Percentiles rank a stretch among this genome's conserved stretches.
Evolutionary conservation across 2,329 filamentous ascomycete genomes (phyloP).

Genomic region (Xylariaceae sp.): DNA sequence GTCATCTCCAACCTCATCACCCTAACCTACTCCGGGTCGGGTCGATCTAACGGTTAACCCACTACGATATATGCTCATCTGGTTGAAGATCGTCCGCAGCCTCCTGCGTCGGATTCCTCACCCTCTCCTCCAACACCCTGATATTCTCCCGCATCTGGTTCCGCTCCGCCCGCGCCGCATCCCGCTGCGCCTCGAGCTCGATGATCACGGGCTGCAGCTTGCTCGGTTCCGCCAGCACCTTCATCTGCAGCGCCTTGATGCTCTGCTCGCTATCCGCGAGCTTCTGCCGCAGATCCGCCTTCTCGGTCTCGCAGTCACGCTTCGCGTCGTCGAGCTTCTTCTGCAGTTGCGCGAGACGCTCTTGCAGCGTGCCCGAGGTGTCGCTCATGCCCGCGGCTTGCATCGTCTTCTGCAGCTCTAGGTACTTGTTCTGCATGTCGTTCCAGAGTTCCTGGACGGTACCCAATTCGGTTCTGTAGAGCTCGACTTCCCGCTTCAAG

Average conservation of each 20-base stretch:
- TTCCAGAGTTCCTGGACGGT: slow-evolving; percentile 5
- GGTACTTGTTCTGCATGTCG: background rate
- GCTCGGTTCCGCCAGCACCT: slow-evolving; percentile 2
- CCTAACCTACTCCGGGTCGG: too few relatives aligned
- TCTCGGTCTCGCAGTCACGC: background rate
- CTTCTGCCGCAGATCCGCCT: background rate
- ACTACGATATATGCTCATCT: too few relatives aligned
- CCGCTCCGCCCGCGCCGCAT: background rate
- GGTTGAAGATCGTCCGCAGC: too few relatives aligned
- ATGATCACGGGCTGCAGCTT: slow-evolving; percentile 4
- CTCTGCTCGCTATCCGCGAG: background rate
- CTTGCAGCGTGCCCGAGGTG: too few relatives aligned
- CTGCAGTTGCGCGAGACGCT: background rate
- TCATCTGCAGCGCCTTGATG: slow-evolving; percentile 5
- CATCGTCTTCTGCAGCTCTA: too few relatives aligned
- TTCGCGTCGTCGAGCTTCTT: background rate
- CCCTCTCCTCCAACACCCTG: background rate
- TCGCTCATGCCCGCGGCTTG: too few relatives aligned
- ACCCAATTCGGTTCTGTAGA: slow-evolving; percentile 1
- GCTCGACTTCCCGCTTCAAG: background rate
- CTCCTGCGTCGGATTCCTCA: background rate
- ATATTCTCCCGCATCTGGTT: background rate
- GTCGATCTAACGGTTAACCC: too few relatives aligned
- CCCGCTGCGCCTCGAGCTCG: slow-evolving; percentile 8
- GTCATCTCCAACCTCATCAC: too few relatives aligned